These are phyloP conservation scores for Phascolomyces articulosus DNA, from an alignment of 371 early-diverging fungal species.

Conservation along the genomic window DNA sequence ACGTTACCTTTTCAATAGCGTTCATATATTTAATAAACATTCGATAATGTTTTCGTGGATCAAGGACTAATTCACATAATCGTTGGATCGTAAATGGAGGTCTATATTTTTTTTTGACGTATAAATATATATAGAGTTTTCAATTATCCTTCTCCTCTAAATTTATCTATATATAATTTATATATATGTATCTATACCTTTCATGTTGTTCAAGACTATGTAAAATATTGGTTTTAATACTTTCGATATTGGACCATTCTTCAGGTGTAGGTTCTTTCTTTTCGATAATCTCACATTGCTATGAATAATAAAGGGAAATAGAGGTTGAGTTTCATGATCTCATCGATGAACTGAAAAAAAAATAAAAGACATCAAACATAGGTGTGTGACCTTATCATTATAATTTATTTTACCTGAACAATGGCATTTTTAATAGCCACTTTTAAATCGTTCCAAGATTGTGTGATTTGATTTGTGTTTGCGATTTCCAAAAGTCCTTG, in stretches of 20 bases:
- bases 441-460: slow-evolving; percentile 8
- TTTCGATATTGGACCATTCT: slow-evolving; percentile 19
- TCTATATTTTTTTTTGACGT: slow-evolving; percentile 12
- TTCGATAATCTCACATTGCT: slow-evolving; percentile 40
- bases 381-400: too few species aligned
- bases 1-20: slow-evolving; percentile 65
- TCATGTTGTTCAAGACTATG: slow-evolving; percentile 32
- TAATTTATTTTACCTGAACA: background rate
- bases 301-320: background rate
- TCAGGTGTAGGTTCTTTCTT: slow-evolving; percentile 17
- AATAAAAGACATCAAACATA: too few species aligned
- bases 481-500: background rate
- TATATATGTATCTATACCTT: slow-evolving; percentile 26
- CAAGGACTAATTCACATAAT: slow-evolving; percentile 52
- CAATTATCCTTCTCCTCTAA: background rate
- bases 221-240: slow-evolving; percentile 25
- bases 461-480: slow-evolving; percentile 1
- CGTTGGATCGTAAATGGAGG: slow-evolving; percentile 67
- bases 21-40: slow-evolving; percentile 60
- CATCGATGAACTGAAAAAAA: too few species aligned
- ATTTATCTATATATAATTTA: background rate
- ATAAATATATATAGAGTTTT: background rate
- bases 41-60: slow-evolving; percentile 54
- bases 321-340: too few species aligned
- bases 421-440: slow-evolving; percentile 7